A percentile compares a stretch with the other conserved stretches of the same genome.
phyloP scores from a whole-genome alignment of 2,329 filamentous ascomycete genomes.

The Neurospora sp. region DNA sequence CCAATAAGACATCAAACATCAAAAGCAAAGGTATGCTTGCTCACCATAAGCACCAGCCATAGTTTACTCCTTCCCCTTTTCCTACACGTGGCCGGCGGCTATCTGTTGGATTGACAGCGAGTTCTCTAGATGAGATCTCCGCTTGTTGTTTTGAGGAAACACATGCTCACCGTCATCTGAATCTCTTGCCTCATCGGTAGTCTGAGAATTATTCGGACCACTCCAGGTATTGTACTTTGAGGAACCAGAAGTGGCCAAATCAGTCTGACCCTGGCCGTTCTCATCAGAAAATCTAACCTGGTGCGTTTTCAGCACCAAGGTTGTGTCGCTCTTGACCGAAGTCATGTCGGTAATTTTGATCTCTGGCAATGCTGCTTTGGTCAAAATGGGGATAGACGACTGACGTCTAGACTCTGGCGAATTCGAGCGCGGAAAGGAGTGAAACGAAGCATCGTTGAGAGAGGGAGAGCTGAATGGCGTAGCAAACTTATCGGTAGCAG shows the following conservation, averaged over 20 bases:
- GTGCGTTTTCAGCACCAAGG: background rate
- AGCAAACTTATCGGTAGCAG: slow-evolving; percentile 9
- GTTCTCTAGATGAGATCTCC: background rate
- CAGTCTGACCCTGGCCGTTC: background rate
- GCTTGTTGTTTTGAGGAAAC: background rate
- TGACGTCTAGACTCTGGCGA: slow-evolving; percentile 1
- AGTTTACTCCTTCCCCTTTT: background rate
- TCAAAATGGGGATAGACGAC: background rate
- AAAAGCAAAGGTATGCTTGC: background rate
- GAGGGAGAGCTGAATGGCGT: slow-evolving; percentile 12
- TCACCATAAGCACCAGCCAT: background rate
- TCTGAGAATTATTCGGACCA: background rate
- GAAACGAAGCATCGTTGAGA: slow-evolving; percentile 10
- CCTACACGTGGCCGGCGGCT: background rate
- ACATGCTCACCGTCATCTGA: background rate
- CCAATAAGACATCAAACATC: background rate
- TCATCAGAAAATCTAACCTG: background rate
- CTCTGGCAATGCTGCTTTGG: background rate
- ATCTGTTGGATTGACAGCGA: background rate
- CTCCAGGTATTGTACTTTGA: background rate
- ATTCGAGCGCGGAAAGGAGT: slow-evolving; percentile 9
- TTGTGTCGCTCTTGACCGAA: slow-evolving; percentile 13
- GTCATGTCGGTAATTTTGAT: slow-evolving; percentile 1
- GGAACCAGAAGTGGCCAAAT: background rate
- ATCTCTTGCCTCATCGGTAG: background rate